Evolutionary conservation across 306 rosid species (phyloP).

Genomic region (peach (Prunus persica)): DNA sequence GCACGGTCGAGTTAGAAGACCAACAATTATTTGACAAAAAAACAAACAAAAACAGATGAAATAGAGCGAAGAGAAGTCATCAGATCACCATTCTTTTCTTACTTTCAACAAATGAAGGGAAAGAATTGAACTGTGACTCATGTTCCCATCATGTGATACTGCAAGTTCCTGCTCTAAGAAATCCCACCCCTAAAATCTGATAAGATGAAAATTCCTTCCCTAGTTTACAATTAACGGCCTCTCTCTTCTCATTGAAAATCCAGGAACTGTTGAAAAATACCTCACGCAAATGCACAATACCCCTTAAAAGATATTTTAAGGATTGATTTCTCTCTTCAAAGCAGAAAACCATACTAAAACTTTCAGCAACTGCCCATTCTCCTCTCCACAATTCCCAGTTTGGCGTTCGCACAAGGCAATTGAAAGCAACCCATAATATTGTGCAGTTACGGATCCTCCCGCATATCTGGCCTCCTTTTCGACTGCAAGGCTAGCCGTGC

Average conservation of each 20-base stretch:
- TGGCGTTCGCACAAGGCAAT: background rate
- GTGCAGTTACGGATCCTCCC: slow-evolving; percentile 54
- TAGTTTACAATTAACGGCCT: slow-evolving; percentile 21
- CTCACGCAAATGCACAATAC: slow-evolving; percentile 22
- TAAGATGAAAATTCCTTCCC: slow-evolving; percentile 7
- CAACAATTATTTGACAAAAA: background rate
- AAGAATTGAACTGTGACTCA: background rate
- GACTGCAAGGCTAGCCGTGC: slow-evolving; percentile 78
- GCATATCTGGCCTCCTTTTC: slow-evolving; percentile 78
- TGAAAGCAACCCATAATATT: slow-evolving; percentile 15
- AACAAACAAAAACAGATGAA: background rate
- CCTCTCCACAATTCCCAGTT: background rate
- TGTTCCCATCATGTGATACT: background rate
- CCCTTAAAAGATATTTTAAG: background rate
- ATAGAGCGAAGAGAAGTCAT: background rate
- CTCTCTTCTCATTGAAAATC: slow-evolving; percentile 18
- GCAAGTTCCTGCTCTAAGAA: background rate
- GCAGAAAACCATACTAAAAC: background rate
- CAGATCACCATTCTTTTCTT: background rate
- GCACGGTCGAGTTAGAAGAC: background rate
- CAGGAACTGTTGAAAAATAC: slow-evolving; percentile 15
- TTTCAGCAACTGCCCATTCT: slow-evolving; percentile 14
- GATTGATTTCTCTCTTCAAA: slow-evolving; percentile 3
- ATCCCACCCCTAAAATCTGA: slow-evolving; percentile 8
- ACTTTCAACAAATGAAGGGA: background rate